Evolutionary conservation across 2,329 filamentous ascomycete genomes (phyloP), one percentile per base, ranked within the genome.

Genomic region (Neopestalotiopsis sp.): DNA sequence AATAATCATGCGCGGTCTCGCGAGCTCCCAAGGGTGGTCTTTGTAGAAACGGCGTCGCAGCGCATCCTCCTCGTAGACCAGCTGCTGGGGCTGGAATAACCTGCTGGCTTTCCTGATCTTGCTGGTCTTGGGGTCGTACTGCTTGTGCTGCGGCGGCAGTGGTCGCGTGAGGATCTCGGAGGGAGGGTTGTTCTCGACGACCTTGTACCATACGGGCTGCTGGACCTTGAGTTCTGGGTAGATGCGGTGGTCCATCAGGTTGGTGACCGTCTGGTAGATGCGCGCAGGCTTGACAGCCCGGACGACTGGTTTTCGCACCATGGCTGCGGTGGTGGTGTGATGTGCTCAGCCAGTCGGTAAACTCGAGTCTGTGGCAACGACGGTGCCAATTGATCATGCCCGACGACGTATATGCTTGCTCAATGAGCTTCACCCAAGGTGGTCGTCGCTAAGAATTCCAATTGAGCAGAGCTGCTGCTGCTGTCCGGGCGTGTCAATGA

Each of bases 11-110:
- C 94, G 88, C 67, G 96, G 96, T 71, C 95, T 88, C 20, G 96
- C 96, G 77, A 99, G 84, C 82, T 99, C 96, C 96, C 96, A 99
- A 4, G 96, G 96, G 79, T 99, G 96, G 80, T 99, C 95, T 76
- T 87, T 90, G 84, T 93, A 99, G 83, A 98, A 99, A 34, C 91
- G 89, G 73, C 83, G 85, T 72, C 96, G 91, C 76, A 99, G 85
- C 70, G 84, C 81, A 81, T 99, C 96, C 80, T 99, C 96, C 70
- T 92, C 89, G 79, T 96, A 98, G 67, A 83, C 84, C 72, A 99
- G 91, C 69, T 85, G 82, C 72, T 94, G 88, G 1, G 96, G 96
- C 74, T 91, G 89, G 84, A 95, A 98, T 75, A 97, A 83, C 74
- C 90, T 89, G 81, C 90, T 94, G 38, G 92, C 86, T 79, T 91